Base-by-base conservation (phyloP, 176 grass and related monocot genomes). In the Avena insularis region DNA sequence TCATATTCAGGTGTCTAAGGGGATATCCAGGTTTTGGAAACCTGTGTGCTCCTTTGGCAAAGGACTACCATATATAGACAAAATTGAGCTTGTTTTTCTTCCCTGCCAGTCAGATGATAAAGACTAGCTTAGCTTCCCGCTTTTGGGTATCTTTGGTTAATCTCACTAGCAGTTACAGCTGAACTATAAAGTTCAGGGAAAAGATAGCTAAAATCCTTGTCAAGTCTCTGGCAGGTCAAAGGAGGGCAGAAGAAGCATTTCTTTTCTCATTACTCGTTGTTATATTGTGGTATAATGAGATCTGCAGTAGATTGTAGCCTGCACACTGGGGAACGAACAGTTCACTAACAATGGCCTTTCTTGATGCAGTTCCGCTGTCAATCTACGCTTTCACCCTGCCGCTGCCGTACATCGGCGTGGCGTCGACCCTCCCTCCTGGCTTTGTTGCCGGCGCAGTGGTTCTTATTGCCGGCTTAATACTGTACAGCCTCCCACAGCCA, bases 351-450 rank as follows among this genome's bases (percentile, higher is more conserved):
- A 55, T 70, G 47, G 35, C 47, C 64, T 86, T 88, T 89, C 82
- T 75, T 8, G 80, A 35, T 94, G 93, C 90, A 99, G 97, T 99
- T 89, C 97, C 97, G 0, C 59, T 99, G 82, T 93, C 97, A 23
- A 99, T 99, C 91, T 99, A 99, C 8, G 97, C 94, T 15, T 99
- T 97, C 85, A 99, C 97, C 49, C 83, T 99, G 61, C 97, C 97
- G n/a, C 71, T 97, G 86, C 97, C 97, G 0, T 99, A 99, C 79
- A 99, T 99, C 11, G 94, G 92, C 54, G 88, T 84, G 66, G 81
- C 97, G 9, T 94, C 97, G 21, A 79, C 92, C 36, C 92, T 99
- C 25, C 97, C 97, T 29, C 75, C 87, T 8, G 97, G 97, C 8
- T 99, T 99, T 33, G 89, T 97, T 67, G 78, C 87, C 1, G 97